Evolutionary conservation across 768 basidiomycete species (phyloP).

Genomic region (Sarcomyxa edulis): DNA sequence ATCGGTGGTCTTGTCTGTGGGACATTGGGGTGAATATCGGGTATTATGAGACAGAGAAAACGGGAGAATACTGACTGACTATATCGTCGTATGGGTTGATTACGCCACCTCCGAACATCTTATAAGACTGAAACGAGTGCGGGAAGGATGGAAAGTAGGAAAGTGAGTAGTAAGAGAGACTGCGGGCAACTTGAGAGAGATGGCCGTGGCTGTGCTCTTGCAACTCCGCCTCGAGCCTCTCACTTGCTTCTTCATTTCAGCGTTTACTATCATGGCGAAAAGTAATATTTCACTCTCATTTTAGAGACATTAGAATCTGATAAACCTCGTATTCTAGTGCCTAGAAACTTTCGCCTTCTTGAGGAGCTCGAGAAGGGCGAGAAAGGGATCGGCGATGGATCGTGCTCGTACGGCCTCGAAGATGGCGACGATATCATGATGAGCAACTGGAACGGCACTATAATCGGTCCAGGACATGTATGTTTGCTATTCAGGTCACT

Average conservation of each 20-base stretch:
- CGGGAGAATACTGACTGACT: slow-evolving; percentile 57
- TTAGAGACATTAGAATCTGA: not conserved
- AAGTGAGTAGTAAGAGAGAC: slow-evolving; percentile 2
- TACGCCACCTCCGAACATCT: slow-evolving; percentile 69
- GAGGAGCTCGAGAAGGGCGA: slow-evolving; percentile 99
- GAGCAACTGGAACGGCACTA: slow-evolving; percentile 98
- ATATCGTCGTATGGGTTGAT: slow-evolving; percentile 86
- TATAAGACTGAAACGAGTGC: slow-evolving; percentile 2
- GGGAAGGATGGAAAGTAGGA: slow-evolving; percentile 3
- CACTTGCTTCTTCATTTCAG: slow-evolving; percentile 1
- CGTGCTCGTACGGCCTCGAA: slow-evolving; percentile 94
- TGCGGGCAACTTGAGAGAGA: slow-evolving; percentile 10
- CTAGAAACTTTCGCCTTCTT: slow-evolving; percentile 92
- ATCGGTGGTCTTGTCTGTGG: slow-evolving; percentile 88
- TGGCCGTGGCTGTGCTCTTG: slow-evolving; percentile 25
- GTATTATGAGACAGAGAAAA: slow-evolving; percentile 1
- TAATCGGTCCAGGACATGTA: slow-evolving; percentile 97
- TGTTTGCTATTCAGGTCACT: slow-evolving; percentile 22
- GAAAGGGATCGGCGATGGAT: slow-evolving; percentile 98
- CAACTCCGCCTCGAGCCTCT: slow-evolving; percentile 13
- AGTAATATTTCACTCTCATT: slow-evolving; percentile 22
- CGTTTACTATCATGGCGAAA: slow-evolving; percentile 42
- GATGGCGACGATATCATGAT: slow-evolving; percentile 96
- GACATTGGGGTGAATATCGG: slow-evolving; percentile 6
- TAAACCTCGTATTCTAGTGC: slow-evolving; percentile 48